Evolutionary conservation across 495 filamentous ascomycete species (phyloP), one percentile per base, ranked within the genome.

Genomic region (Terfezia claveryi): DNA sequence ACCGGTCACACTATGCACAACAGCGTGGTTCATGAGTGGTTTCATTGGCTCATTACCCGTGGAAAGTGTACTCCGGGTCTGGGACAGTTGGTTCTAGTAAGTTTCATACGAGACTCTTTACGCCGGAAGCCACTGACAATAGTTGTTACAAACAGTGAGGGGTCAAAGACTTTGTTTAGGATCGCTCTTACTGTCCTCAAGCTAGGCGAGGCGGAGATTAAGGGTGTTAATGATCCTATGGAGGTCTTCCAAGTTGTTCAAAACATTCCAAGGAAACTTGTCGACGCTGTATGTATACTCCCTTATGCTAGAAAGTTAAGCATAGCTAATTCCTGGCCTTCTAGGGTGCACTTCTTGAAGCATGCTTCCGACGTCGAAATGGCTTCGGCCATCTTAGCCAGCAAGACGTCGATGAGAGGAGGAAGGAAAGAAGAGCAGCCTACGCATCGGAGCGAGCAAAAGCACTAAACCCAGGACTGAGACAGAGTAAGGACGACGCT

Each of bases 11-110:
- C 75, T 98, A 2, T 89, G 87, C 57, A 81, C 88, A 62, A 94
- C 88, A 1, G 81, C 87, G n/a, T 98, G 91, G 91, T 92, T 98
- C 67, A 98, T 98, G 91, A 87, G 81, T 14, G 80, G 87, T 49
- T 95, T 91, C 67, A 89, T 95, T 66, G 87, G 88, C 38, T 93
- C 81, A 1, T 68, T 98, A 32, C 91, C 91, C 16, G 83, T 92
- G 59, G 91, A 98, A 65, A 82, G 82, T 41, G 85, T 84, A 0
- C 72, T 95, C 12, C 81, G 91, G 17, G 86, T 98, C 7, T 98
- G 91, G 91, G 91, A 98, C 59, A 75, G 81, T 6, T 85, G 95
- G 65, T 95, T 94, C 71, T 94, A 88, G 57, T 63, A 63, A 51
- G 60, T 53, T 37, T 37, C 11, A 36, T 37, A 11, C 32, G 23